Evolutionary conservation across 225 moss, liverwort and hornwort genomes (phyloP), one percentile per base, ranked within the genome.

Genomic region (Straminergon stramineum): DNA sequence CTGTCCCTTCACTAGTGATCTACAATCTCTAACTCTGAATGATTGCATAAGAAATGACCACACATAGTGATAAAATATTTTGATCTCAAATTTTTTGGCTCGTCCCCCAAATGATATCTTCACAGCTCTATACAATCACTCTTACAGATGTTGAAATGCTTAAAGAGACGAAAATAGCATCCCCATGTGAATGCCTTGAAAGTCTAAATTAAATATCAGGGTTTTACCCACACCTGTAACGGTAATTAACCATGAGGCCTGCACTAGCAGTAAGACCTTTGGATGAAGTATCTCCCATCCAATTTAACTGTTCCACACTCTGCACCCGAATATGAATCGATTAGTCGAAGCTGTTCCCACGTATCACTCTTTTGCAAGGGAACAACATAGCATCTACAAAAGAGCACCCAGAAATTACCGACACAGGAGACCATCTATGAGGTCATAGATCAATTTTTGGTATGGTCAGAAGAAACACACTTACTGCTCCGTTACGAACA

Each of bases 211-310:
- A 23, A 37, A 17, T 67, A 31, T 34, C 30, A 84, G 61, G 27
- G 57, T 71, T 37, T 22, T 27, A 41, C 55, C 11, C 75, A 81
- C 91, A 97, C 98, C 98, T 98, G 94, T 97, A 98, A 57, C 95
- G 93, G 88, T 98, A 97, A 84, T 98, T 98, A 32, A 98, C 96
- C 98, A 97, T 97, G 22, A 98, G 92, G 45, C 97, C 98, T 35
- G 96, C 98, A 95, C 95, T 97, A 58, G 95, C 67, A 86, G 88
- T 90, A 34, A 98, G 92, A 83, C 98, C 97, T 85, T 96, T 93
- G 57, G 65, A 48, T 52, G 98, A 96, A 57, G 95, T 96, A 89
- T 97, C 95, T 87, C 95, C 97, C 98, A 97, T 96, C 98, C 98
- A 98, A 84, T 97, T 96, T 63, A 97, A 86, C 60, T 94, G 95